Evolutionary conservation across 441 rosid species (phyloP).

Genomic region (Croton setiger): DNA sequence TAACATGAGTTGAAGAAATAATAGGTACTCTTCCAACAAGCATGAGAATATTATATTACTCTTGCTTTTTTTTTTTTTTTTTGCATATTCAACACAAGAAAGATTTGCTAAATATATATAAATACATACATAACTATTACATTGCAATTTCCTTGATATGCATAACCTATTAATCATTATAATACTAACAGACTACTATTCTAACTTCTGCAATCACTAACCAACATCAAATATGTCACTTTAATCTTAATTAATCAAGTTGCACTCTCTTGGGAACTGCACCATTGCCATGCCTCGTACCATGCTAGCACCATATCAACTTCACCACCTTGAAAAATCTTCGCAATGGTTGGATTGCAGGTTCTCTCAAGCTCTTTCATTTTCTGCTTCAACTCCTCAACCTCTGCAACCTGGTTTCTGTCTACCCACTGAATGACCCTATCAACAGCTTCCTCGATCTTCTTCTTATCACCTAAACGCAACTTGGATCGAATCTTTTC

Average conservation of each 20-base stretch:
- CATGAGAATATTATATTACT: background rate
- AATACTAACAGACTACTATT: no score
- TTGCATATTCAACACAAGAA: background rate
- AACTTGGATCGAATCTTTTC: constrained; percentile 63
- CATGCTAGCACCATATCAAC: constrained; percentile 36
- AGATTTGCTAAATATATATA: no score
- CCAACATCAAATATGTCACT: no score
- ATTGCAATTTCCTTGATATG: no score
- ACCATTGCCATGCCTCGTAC: constrained; percentile 24
- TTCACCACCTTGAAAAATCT: constrained; percentile 61
- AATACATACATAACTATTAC: no score
- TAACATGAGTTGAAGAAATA: constrained; percentile 25
- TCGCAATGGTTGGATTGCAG: constrained; percentile 73
- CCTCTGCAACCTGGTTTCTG: constrained; percentile 64
- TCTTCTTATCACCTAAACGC: constrained; percentile 50
- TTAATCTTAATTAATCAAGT: no score
- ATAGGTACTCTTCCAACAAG: background rate
- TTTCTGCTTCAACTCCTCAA: constrained; percentile 72
- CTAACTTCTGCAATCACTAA: no score
- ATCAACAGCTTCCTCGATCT: constrained; percentile 59
- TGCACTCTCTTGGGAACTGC: no score
- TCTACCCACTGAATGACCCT: constrained; percentile 65
- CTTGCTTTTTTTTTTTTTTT: background rate
- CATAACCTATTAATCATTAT: no score
- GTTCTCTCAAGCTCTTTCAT: constrained; percentile 69